Conservation (phyloP, 2,329 filamentous ascomycete genomes). For the Neodidymelliopsis sp. region DNA sequence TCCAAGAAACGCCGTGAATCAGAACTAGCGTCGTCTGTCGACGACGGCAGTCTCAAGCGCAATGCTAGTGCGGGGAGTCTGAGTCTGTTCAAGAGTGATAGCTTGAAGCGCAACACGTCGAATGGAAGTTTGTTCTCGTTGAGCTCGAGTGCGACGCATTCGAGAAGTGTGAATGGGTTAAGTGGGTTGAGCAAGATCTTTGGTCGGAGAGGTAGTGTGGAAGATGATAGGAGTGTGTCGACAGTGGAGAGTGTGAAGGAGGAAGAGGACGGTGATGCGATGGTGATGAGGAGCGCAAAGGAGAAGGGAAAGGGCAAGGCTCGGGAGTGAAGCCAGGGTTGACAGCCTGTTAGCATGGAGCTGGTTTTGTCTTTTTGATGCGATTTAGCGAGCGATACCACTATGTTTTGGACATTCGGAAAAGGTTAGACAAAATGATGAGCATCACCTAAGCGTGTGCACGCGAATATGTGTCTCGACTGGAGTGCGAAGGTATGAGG, state of each 20-base stretch:
- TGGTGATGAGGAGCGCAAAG: constrained; percentile 11
- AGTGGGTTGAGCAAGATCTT: constrained; percentile 16
- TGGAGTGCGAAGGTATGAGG: too few relatives aligned
- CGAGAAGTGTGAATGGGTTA: constrained; percentile 6
- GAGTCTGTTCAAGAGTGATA: neutral
- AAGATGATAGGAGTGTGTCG: constrained; percentile 13
- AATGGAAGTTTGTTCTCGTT: constrained; percentile 7
- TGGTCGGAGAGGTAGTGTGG: constrained; percentile 9
- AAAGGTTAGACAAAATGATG: too few relatives aligned
- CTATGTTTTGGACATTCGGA: neutral
- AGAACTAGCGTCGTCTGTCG: neutral
- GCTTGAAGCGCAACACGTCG: constrained; percentile 5
- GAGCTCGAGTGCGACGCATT: constrained; percentile 1
- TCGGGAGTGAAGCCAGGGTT: constrained; percentile 2
- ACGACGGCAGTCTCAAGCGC: neutral
- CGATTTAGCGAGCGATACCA: neutral
- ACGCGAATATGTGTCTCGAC: too few relatives aligned
- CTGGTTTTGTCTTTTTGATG: neutral
- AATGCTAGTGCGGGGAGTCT: neutral
- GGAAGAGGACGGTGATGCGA: constrained; percentile 8
- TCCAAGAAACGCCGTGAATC: constrained; percentile 1
- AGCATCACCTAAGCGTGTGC: too few relatives aligned
- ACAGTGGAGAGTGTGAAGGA: constrained; percentile 16
- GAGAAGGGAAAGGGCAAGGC: constrained; percentile 13
- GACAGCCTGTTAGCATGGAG: too few relatives aligned